Evolutionary conservation across 352 stramenopile species (phyloP).

Genomic region (Pythium vanterpoolii): DNA sequence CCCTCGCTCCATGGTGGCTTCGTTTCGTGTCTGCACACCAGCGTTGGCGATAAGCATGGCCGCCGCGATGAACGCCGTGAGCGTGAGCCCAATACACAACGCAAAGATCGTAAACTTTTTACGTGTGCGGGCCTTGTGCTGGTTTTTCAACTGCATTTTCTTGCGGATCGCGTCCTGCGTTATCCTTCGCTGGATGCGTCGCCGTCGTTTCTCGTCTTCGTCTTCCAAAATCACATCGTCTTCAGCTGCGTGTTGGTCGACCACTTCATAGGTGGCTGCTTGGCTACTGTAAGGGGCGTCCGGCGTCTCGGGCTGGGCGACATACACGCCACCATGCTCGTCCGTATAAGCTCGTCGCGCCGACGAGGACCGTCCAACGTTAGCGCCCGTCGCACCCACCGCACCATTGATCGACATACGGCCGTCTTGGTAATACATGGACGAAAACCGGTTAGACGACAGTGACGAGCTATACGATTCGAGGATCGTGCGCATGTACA

Average conservation of each 20-base stretch:
- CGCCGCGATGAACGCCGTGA: constrained; percentile 56
- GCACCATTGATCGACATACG: background rate
- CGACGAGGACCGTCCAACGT: constrained; percentile 7
- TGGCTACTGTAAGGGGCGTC: background rate
- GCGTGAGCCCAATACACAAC: constrained; percentile 50
- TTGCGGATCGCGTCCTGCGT: constrained; percentile 57
- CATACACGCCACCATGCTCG: constrained; percentile 21
- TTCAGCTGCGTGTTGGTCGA: constrained; percentile 7
- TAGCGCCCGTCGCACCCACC: too few species aligned
- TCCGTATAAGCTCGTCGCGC: constrained; percentile 16
- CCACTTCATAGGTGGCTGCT: background rate
- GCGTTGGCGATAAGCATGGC: constrained; percentile 56
- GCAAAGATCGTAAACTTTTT: constrained; percentile 62
- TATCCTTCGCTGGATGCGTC: constrained; percentile 45
- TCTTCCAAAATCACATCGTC: constrained; percentile 24
- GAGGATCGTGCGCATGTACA: constrained; percentile 71
- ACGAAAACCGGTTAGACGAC: constrained; percentile 57
- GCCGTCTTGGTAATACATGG: constrained; percentile 16
- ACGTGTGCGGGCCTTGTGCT: constrained; percentile 47
- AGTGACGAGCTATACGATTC: constrained; percentile 75
- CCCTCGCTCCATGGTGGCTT: background rate
- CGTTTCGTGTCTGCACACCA: constrained; percentile 28
- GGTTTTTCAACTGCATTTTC: constrained; percentile 50
- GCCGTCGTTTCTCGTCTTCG: constrained; percentile 42
- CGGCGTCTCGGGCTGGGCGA: constrained; percentile 21